A percentile compares a stretch with the other conserved stretches of the same genome.
Evolutionary conservation across 352 stramenopile species (phyloP).

Genomic region (Pythium aristosporum): DNA sequence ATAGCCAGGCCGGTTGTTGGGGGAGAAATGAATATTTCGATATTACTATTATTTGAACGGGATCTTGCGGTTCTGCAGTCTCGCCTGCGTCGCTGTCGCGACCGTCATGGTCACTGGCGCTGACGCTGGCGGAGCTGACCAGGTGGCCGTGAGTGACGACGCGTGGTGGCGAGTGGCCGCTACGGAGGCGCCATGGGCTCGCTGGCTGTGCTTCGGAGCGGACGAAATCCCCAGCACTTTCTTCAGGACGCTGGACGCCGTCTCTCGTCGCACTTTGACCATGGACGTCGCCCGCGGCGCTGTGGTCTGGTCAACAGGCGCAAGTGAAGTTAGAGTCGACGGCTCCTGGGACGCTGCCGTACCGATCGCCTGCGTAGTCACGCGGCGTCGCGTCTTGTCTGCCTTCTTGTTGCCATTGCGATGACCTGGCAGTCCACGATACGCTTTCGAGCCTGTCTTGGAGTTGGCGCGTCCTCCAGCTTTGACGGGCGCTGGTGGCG

Average conservation of each 20-base stretch:
- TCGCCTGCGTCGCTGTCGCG: constrained; percentile 5
- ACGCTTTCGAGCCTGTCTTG: constrained; percentile 7
- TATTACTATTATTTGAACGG: constrained; percentile 13
- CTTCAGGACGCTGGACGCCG: constrained; percentile 51
- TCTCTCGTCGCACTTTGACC: constrained; percentile 54
- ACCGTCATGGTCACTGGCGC: background rate
- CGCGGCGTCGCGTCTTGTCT: constrained; percentile 11
- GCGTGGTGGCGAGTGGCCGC: background rate
- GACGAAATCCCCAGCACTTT: constrained; percentile 28
- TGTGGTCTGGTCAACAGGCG: background rate
- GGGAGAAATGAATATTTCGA: too few species aligned
- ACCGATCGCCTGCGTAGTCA: background rate
- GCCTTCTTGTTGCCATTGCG: constrained; percentile 9
- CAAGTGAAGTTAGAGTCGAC: constrained; percentile 12
- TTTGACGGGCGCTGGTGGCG: constrained; percentile 4
- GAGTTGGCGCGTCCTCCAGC: constrained; percentile 9
- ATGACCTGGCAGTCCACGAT: constrained; percentile 13
- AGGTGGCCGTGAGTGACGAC: background rate
- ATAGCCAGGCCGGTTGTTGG: constrained; percentile 11
- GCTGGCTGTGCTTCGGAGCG: background rate
- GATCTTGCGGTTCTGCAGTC: constrained; percentile 20
- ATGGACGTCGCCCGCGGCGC: constrained; percentile 16
- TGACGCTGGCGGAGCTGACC: background rate
- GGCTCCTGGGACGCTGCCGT: background rate
- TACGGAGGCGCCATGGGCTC: background rate